Evolutionary conservation across 2,329 filamentous ascomycete species (phyloP), one percentile per base, ranked within the genome.

Genomic region (Cladophialophora bantiana): DNA sequence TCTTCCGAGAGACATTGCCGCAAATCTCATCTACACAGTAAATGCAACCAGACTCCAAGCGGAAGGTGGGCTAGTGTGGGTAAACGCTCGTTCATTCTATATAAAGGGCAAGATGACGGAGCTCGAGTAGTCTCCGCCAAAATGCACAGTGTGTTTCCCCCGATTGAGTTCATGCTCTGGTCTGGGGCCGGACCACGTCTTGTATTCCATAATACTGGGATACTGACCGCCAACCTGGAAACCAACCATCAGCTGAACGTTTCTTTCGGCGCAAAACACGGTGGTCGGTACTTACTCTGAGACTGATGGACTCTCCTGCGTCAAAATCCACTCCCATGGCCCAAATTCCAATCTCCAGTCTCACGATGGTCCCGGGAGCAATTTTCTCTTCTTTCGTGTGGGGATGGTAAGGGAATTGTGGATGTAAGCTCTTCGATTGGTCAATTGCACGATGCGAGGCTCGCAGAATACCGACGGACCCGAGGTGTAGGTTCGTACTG

Each of bases 321-420:
- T 82, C 81, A 69, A 80, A 84, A 26, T 81, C 79, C 0, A 82
- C 75, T 0, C 82, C 81, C 76, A 81, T 80, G 0, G 78, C 77
- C 81, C 81, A 84, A 10, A 84, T 80, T 0, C 80, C 80, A 63
- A 84, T 83, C 59, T 83, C 80, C 6, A 84, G 72, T 70, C 77
- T 78, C 5, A 83, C 80, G 20, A 83, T 72, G 3, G 77, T 73
- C 0, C 82, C 82, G 0, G 75, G 76, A 3, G 71, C 62, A 1
- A 83, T 73, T 67, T 81, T 80, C 59, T 82, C 75, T 38, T 80
- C 74, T 18, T 74, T 73, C 5, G 76, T 74, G 64, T 83, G 80
- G 0, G 80, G 76, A 56, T 82, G 76, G 67, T 77, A 77, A 0
- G 77, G 15, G 78, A 74, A 0, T 72, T 76, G 52, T 32, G 31